Evolutionary conservation across 371 early-diverging fungal species (phyloP).

Genomic region (Synchytrium microbalum): DNA sequence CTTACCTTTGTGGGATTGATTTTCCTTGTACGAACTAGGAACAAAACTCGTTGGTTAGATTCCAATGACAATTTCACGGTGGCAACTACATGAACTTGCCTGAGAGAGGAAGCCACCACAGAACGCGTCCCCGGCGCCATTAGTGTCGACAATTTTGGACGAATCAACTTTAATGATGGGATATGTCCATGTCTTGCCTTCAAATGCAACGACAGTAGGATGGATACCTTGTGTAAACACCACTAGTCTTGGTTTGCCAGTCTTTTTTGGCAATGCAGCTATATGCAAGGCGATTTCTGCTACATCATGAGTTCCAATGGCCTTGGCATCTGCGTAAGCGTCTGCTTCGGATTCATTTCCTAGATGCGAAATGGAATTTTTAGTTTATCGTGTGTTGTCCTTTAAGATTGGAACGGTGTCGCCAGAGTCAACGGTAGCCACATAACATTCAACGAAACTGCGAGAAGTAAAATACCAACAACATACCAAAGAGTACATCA

Average conservation of each 20-base stretch:
- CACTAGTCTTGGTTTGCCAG: conserved; percentile 67
- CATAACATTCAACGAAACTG: neutral
- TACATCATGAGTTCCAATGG: conserved; percentile 48
- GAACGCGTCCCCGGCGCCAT: conserved; percentile 97
- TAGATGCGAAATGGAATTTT: conserved; percentile 1
- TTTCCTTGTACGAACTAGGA: conserved; percentile 70
- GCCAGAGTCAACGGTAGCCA: neutral
- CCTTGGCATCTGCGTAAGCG: conserved; percentile 66
- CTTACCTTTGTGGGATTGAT: conserved; percentile 43
- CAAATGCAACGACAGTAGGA: conserved; percentile 63
- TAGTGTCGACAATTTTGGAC: conserved; percentile 85
- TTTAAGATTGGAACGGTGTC: neutral
- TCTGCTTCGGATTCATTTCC: conserved; percentile 88
- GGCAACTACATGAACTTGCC: too few relatives aligned
- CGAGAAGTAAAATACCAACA: neutral
- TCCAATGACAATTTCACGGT: too few relatives aligned
- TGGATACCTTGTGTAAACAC: conserved; percentile 88
- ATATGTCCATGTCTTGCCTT: conserved; percentile 49
- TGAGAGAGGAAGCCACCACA: conserved; percentile 87
- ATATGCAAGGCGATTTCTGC: conserved; percentile 70
- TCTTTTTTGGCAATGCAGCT: conserved; percentile 75
- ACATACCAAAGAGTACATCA: conserved; percentile 77
- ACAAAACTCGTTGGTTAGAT: too few relatives aligned
- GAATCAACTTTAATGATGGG: conserved; percentile 61
- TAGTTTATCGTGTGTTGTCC: neutral